Evolutionary conservation across 257 asterid genomes (phyloP).

Genomic region (Nicotiana noctiflora): DNA sequence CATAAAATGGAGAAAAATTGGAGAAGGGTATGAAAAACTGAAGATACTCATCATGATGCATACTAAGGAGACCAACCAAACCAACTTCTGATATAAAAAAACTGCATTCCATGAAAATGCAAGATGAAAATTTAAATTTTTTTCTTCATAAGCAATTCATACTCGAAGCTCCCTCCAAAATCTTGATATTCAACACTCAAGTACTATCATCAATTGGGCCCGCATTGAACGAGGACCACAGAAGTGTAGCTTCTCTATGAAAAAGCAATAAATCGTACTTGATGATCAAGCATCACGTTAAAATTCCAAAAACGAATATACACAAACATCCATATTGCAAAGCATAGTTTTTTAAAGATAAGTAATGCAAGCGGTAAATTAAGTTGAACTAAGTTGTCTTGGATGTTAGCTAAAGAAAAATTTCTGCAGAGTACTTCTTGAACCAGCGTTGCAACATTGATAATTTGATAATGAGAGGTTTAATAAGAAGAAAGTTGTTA

Average conservation of each 20-base stretch:
- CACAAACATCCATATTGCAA: not conserved
- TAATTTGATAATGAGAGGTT: not conserved
- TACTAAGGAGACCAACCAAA: not conserved
- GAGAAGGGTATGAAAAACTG: not conserved
- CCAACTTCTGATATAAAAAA: not conserved
- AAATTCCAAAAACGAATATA: not conserved
- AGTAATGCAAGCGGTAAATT: not conserved
- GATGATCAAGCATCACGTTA: not conserved
- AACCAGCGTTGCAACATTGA: not conserved
- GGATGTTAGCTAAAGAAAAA: not conserved
- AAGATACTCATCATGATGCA: slow-evolving; percentile 1
- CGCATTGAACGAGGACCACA: not conserved
- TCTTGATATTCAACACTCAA: not conserved
- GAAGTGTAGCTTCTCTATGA: not conserved
- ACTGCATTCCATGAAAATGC: not conserved
- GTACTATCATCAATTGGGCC: not conserved
- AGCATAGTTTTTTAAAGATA: not conserved
- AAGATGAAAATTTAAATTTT: not conserved
- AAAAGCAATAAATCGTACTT: not conserved
- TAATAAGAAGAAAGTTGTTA: not conserved
- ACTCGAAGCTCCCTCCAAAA: not conserved
- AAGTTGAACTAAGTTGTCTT: slow-evolving; percentile 1
- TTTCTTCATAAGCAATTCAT: not conserved
- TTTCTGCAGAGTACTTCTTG: not conserved
- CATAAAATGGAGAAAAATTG: slow-evolving; percentile 11